Evolutionary conservation across 2,329 filamentous ascomycete species (phyloP), one percentile per base, ranked within the genome.

Genomic region (Xylaria sp.): DNA sequence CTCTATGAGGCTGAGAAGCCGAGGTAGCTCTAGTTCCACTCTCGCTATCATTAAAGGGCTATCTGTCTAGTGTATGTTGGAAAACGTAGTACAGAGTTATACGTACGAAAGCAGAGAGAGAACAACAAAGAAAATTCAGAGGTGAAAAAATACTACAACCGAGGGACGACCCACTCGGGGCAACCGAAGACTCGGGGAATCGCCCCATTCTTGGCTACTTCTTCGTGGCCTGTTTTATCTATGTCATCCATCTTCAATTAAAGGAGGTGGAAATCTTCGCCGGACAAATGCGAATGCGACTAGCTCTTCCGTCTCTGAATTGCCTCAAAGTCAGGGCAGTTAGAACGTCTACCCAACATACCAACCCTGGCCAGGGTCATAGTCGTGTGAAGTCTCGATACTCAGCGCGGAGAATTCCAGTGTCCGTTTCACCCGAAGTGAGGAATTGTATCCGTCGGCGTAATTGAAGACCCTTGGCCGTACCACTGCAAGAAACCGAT

Each of bases 1-100:
- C 4, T 23, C 48, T 54, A 18, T 62, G 58, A 48, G 66, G 62
- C 66, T 69, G 66, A 69, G 13, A 13, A 66, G 57, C 66, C 66
- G 66, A 69, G 63, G 66, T 59, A 69, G 34, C 28, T 62, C 28
- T 55, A 8, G 32, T 56, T 41, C 20, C 34, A 9, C 20, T 54
- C 10, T 37, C 34, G 34, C 34, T 37, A 37, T 37, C 34, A 10
- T 37, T 20, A 48, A n/a, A 46, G 18, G 18, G 41, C 41, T 46
- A 20, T 48, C 44, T 48, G 20, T 10, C 44, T 20, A 20, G 44
- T 48, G 18, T 48, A 48, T 9, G 44, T 18, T 46, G 41, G 10
- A n/a, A 18, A 9, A n/a, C 15, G 39, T 1, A 15, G 39, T 41
- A 48, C 28, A 28, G 28, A 28, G 28, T 28, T 18, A 18, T 20